A percentile compares a stretch with the other conserved stretches of the same genome.
Evolutionary conservation across 768 basidiomycete species (phyloP).

Genomic region (Serpula lacrymans): DNA sequence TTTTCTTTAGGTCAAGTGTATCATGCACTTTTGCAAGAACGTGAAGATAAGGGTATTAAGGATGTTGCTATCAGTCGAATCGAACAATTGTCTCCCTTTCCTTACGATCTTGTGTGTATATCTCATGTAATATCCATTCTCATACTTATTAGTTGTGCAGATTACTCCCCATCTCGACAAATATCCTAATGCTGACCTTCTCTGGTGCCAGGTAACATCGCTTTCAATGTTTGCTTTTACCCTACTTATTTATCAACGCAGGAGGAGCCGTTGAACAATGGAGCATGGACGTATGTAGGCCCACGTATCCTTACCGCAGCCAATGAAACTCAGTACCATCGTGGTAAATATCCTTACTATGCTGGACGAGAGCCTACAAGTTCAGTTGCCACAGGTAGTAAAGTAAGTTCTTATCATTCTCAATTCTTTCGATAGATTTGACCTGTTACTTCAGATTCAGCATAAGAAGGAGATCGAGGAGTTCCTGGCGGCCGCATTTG

Average conservation of each 20-base stretch:
- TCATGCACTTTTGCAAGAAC: conserved; percentile 82
- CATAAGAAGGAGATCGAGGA: conserved; percentile 91
- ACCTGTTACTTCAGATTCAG: conserved; percentile 44
- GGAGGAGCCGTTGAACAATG: conserved; percentile 97
- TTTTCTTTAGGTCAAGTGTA: conserved; percentile 82
- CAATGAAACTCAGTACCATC: conserved; percentile 85
- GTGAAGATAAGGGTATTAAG: conserved; percentile 86
- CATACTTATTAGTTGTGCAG: conserved; percentile 34
- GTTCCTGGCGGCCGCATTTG: conserved; percentile 65
- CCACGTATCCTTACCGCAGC: conserved; percentile 94
- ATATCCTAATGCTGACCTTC: conserved; percentile 90
- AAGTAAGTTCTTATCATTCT: conserved; percentile 42
- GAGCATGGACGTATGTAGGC: conserved; percentile 95
- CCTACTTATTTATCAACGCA: conserved; percentile 22
- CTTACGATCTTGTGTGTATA: conserved; percentile 80
- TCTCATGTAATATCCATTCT: not conserved
- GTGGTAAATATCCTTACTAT: conserved; percentile 85
- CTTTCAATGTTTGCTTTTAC: not conserved
- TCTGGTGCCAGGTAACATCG: conserved; percentile 84
- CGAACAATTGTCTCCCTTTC: conserved; percentile 96
- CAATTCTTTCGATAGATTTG: not conserved
- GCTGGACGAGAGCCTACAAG: conserved; percentile 91
- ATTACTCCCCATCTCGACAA: conserved; percentile 91
- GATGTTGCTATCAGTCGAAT: conserved; percentile 92
- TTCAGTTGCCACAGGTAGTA: conserved; percentile 90